A percentile compares a stretch with the other conserved stretches of the same genome.
These are phyloP conservation scores for Dryas alaskensis DNA, from an alignment of 306 rosid genomes.

Conservation along the genomic window DNA sequence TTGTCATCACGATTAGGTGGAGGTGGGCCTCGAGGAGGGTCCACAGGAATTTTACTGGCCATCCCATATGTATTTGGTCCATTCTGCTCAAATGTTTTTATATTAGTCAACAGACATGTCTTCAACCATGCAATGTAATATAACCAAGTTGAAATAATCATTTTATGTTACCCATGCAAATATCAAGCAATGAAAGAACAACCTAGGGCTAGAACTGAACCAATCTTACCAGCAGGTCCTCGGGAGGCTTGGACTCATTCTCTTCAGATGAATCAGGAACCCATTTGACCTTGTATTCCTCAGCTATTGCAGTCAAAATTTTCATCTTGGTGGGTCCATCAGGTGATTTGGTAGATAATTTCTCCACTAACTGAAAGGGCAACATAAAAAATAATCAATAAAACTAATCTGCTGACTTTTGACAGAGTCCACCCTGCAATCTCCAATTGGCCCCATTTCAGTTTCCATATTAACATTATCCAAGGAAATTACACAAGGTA, in stretches of 20 bases:
- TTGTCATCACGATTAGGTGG: constrained; percentile 44
- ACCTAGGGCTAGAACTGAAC: constrained; percentile 6
- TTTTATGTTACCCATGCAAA: background rate
- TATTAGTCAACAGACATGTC: constrained; percentile 1
- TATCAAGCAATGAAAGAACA: constrained; percentile 24
- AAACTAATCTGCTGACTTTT: constrained; percentile 14
- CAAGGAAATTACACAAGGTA: constrained; percentile 13
- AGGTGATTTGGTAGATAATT: constrained; percentile 87
- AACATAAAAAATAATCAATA: constrained; percentile 26
- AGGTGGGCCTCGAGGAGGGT: constrained; percentile 48
- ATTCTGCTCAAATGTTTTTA: constrained; percentile 45
- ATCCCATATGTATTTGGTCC: constrained; percentile 61
- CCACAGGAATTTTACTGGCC: constrained; percentile 42
- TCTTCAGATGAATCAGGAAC: constrained; percentile 69
- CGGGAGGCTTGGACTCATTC: constrained; percentile 45
- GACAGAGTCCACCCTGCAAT: constrained; percentile 9
- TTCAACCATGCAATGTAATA: background rate
- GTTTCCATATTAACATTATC: constrained; percentile 8
- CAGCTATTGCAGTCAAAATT: constrained; percentile 74
- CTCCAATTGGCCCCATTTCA: background rate
- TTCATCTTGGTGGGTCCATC: constrained; percentile 82
- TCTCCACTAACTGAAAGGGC: constrained; percentile 74
- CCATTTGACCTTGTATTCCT: constrained; percentile 92
- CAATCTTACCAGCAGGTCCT: constrained; percentile 66
- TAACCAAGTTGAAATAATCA: background rate